phyloP scores from a whole-genome alignment of 345 rosid genomes.

The Firmiana major region DNA sequence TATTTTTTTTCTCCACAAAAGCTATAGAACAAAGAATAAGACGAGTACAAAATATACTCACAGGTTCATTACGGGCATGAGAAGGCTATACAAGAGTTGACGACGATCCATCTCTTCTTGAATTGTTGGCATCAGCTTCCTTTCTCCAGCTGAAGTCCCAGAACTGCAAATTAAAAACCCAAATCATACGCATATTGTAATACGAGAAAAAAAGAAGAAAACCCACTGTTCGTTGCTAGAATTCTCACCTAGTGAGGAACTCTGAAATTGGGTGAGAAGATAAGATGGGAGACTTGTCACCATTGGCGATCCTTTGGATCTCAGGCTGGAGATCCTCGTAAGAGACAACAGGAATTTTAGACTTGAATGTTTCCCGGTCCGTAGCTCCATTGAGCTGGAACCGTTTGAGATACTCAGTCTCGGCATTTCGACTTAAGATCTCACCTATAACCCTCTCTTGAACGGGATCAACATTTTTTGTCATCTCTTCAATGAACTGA shows the following conservation, averaged over 20 bases:
- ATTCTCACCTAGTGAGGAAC: constrained; percentile 67
- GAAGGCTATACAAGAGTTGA: constrained; percentile 65
- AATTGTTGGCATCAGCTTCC: constrained; percentile 91
- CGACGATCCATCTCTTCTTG: constrained; percentile 81
- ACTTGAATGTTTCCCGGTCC: constrained; percentile 54
- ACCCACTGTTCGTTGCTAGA: not conserved
- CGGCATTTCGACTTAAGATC: constrained; percentile 53
- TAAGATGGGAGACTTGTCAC: constrained; percentile 68
- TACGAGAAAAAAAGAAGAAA: not conserved
- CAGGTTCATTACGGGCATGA: constrained; percentile 94
- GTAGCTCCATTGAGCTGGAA: constrained; percentile 50
- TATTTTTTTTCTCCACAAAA: not conserved
- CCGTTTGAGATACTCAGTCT: constrained; percentile 57
- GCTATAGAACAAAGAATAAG: not conserved
- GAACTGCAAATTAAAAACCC: constrained; percentile 39
- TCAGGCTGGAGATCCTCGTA: constrained; percentile 74
- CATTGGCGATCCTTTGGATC: constrained; percentile 74
- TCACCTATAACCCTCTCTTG: constrained; percentile 52
- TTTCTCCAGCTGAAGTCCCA: constrained; percentile 96
- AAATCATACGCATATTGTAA: not conserved
- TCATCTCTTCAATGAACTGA: constrained; percentile 64
- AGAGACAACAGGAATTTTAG: constrained; percentile 52
- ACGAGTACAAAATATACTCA: constrained; percentile 23
- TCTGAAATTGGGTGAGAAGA: constrained; percentile 69
- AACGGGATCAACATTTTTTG: constrained; percentile 42